Percentiles rank a stretch among this genome's conserved stretches.
These are phyloP conservation scores for Colletotrichum sp. DNA, from an alignment of 2,329 filamentous ascomycete species.

Conservation along the genomic window DNA sequence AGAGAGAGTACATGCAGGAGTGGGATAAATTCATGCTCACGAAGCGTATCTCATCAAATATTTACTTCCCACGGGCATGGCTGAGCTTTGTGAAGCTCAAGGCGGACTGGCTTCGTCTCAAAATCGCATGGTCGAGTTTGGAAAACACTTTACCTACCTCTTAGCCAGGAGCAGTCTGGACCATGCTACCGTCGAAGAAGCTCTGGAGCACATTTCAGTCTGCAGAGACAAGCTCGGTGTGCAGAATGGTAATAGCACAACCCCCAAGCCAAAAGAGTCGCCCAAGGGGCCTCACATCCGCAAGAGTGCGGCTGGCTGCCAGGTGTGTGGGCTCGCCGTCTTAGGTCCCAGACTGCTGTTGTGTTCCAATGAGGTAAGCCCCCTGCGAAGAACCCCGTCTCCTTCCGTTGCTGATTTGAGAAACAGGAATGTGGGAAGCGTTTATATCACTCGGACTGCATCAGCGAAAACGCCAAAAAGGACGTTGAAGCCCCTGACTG, in stretches of 20 bases:
- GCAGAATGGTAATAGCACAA: not conserved
- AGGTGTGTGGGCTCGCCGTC: conserved; percentile 52
- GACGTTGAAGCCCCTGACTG: conserved; percentile 39
- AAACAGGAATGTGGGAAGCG: conserved; percentile 46
- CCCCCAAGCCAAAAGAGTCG: conserved; percentile 28
- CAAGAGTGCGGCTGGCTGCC: conserved; percentile 51
- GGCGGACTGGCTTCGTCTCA: conserved; percentile 55
- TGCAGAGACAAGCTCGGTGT: conserved; percentile 37
- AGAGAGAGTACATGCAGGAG: conserved; percentile 63
- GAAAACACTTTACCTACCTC: conserved; percentile 58
- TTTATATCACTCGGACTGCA: conserved; percentile 55
- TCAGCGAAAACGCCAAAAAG: conserved; percentile 28
- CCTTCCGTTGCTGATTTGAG: not conserved
- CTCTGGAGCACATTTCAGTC: conserved; percentile 47
- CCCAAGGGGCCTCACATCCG: conserved; percentile 40
- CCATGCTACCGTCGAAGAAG: conserved; percentile 47
- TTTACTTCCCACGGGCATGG: conserved; percentile 58
- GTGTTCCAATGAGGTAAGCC: conserved; percentile 54
- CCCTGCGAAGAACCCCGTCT: not conserved
- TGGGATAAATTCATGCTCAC: conserved; percentile 63
- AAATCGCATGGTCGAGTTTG: conserved; percentile 57
- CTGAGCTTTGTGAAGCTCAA: conserved; percentile 56
- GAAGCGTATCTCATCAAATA: conserved; percentile 55
- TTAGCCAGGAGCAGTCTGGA: conserved; percentile 53
- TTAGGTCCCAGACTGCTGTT: conserved; percentile 52